Evolutionary conservation across 305 asterid genomes (phyloP).

Genomic region (Fraxinus dipetala): DNA sequence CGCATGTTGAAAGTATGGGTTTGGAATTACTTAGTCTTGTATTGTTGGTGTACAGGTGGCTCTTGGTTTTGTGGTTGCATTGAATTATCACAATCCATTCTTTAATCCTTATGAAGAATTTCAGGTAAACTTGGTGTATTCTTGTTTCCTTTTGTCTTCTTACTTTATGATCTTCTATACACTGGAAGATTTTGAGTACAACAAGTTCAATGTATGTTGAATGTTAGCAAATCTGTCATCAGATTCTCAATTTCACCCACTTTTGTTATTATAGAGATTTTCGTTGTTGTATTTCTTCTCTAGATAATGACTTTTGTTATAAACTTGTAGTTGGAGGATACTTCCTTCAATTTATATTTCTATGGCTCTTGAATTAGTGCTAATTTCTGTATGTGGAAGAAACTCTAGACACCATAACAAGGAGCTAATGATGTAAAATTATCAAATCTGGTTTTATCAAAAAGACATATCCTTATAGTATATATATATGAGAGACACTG

Average conservation of each 20-base stretch:
- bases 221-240: slow-evolving; percentile 4
- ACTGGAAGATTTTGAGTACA: neutral
- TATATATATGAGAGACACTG: neutral
- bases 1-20: slow-evolving; percentile 3
- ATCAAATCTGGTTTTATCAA: neutral
- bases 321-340: neutral
- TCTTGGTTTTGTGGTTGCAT: slow-evolving; percentile 78
- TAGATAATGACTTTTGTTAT: neutral
- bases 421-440: neutral
- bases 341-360: neutral
- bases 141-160: neutral
- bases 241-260: neutral
- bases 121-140: slow-evolving; percentile 54
- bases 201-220: neutral
- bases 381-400: neutral
- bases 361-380: neutral
- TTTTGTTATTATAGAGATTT: neutral
- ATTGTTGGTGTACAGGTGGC: slow-evolving; percentile 56
- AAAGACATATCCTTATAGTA: neutral
- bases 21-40: slow-evolving; percentile 15
- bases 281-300: neutral
- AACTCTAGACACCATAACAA: neutral
- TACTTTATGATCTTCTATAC: slow-evolving; percentile 13
- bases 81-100: slow-evolving; percentile 83
- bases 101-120: slow-evolving; percentile 92